These are phyloP conservation scores for Delphinella strobiligena DNA, from an alignment of 2,329 filamentous ascomycete genomes.

Conservation along the genomic window DNA sequence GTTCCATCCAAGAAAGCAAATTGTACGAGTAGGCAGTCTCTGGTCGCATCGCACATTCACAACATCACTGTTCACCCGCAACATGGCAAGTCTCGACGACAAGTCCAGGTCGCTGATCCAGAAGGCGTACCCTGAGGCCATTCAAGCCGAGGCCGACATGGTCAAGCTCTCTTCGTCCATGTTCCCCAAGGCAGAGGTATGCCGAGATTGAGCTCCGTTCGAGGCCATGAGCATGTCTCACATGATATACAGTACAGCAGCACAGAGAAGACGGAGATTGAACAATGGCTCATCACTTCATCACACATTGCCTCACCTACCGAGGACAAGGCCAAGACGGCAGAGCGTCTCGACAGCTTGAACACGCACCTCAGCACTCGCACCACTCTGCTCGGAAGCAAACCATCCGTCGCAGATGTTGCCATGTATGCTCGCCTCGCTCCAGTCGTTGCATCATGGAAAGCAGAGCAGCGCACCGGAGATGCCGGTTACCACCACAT, in stretches of 20 bases:
- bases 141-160: slow-evolving; percentile 18
- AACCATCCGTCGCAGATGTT: slow-evolving; percentile 79
- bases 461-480: slow-evolving; percentile 74
- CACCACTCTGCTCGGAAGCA: slow-evolving; percentile 78
- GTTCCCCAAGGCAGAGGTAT: slow-evolving; percentile 20
- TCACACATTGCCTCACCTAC: slow-evolving; percentile 52
- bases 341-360: slow-evolving; percentile 61
- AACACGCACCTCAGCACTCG: slow-evolving; percentile 81
- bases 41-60: too few species aligned
- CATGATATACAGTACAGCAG: slow-evolving; percentile 59
- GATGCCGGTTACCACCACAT: slow-evolving; percentile 83
- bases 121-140: slow-evolving; percentile 22
- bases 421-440: slow-evolving; percentile 70
- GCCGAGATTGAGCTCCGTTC: not conserved
- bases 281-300: slow-evolving; percentile 75
- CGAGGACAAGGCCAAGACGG: slow-evolving; percentile 44
- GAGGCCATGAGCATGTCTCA: too few species aligned
- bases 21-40: too few species aligned
- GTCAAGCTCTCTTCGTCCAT: slow-evolving; percentile 22
- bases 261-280: slow-evolving; percentile 74
- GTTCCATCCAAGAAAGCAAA: too few species aligned
- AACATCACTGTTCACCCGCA: slow-evolving; percentile 9
- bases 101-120: slow-evolving; percentile 18
- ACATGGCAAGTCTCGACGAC: slow-evolving; percentile 22
- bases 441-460: slow-evolving; percentile 67